Conservation (phyloP, 345 rosid species). For the Aquilaria sinensis region DNA sequence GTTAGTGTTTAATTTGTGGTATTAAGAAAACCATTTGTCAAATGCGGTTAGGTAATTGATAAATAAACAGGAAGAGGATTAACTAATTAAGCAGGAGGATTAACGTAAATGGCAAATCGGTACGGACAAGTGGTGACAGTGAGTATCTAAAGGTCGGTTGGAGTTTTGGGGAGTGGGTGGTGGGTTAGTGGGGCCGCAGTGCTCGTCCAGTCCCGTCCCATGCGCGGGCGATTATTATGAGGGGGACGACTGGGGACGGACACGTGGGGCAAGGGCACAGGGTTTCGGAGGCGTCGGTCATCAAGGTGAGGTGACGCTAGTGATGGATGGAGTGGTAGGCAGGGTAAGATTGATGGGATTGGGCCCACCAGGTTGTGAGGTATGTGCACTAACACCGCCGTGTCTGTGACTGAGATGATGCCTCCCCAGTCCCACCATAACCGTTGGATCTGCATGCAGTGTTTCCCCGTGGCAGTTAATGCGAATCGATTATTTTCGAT, state of each 20-base stretch:
- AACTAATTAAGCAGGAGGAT: no score
- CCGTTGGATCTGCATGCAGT: no score
- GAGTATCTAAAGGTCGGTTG: slow-evolving; percentile 18
- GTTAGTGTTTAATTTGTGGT: no score
- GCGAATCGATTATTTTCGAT: no score
- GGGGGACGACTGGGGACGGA: slow-evolving; percentile 13
- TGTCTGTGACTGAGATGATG: no score
- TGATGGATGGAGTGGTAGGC: background rate
- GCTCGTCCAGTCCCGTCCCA: slow-evolving; percentile 25
- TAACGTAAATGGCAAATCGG: background rate
- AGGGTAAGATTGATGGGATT: background rate
- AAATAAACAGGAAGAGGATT: no score
- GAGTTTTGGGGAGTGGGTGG: background rate
- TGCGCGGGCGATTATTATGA: slow-evolving; percentile 36
- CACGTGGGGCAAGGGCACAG: slow-evolving; percentile 22
- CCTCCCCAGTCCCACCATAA: no score
- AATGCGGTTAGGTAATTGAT: no score
- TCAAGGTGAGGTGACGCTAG: slow-evolving; percentile 12
- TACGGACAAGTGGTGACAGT: slow-evolving; percentile 20
- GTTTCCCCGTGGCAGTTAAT: no score
- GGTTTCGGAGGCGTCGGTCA: slow-evolving; percentile 34
- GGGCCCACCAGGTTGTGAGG: no score
- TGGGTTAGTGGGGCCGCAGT: slow-evolving; percentile 10
- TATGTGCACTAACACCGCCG: no score
- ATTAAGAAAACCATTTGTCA: no score